Evolutionary conservation across 306 rosid species (phyloP).

Genomic region (Alnus rubra): DNA sequence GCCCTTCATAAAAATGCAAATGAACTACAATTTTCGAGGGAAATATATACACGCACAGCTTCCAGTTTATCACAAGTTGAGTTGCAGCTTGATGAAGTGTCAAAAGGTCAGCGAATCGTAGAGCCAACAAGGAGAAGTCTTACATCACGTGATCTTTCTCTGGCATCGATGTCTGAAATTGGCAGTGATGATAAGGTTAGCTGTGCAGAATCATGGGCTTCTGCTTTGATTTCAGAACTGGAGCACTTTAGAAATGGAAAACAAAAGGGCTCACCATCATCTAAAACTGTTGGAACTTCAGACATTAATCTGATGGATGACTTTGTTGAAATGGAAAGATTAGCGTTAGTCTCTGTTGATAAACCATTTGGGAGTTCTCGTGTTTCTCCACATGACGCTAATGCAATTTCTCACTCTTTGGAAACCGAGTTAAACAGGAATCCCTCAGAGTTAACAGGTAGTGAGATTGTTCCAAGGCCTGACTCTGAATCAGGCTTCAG

Average conservation of each 20-base stretch:
- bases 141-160: conserved; percentile 45
- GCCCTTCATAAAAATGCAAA: conserved; percentile 59
- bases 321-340: conserved; percentile 90
- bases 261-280: conserved; percentile 43
- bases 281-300: conserved; percentile 56
- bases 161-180: conserved; percentile 64
- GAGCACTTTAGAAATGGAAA: conserved; percentile 64
- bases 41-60: conserved; percentile 62
- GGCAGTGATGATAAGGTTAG: conserved; percentile 86
- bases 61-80: conserved; percentile 58
- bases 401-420: conserved; percentile 39
- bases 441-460: conserved; percentile 38
- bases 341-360: conserved; percentile 69
- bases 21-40: conserved; percentile 73
- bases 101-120: conserved; percentile 40
- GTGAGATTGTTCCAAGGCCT: conserved; percentile 43
- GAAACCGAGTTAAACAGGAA: conserved; percentile 33
- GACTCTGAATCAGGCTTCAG: conserved; percentile 41
- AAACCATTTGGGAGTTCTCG: conserved; percentile 36
- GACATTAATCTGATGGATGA: conserved; percentile 89
- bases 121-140: conserved; percentile 47
- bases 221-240: conserved; percentile 73
- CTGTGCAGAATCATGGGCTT: conserved; percentile 75
- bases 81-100: conserved; percentile 41
- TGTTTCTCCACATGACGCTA: conserved; percentile 39